These are phyloP conservation scores for Neonectria hederae DNA, from an alignment of 2,329 filamentous ascomycete genomes.

Conservation along the genomic window DNA sequence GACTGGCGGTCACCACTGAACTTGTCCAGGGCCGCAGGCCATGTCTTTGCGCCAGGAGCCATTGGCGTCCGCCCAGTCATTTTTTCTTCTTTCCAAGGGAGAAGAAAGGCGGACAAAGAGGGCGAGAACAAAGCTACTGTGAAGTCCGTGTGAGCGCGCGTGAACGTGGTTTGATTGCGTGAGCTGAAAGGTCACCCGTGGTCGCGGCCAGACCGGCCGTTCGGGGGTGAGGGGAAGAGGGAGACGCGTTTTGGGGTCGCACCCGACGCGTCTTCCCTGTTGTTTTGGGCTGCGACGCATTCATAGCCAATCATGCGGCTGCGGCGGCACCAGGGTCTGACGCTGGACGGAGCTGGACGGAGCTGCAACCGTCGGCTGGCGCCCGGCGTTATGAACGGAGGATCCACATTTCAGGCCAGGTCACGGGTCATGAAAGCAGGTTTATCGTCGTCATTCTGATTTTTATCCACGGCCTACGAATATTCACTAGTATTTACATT, in stretches of 20 bases:
- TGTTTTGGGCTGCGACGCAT: conserved; percentile 12
- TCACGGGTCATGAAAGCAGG: neutral
- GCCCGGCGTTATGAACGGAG: conserved; percentile 22
- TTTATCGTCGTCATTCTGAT: neutral
- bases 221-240: neutral
- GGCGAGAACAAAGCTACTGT: neutral
- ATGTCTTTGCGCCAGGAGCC: conserved; percentile 10
- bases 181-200: conserved; percentile 10
- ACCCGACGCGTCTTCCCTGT: conserved; percentile 5
- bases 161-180: neutral
- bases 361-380: conserved; percentile 15
- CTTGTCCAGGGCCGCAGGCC: conserved; percentile 4
- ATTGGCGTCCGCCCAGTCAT: neutral
- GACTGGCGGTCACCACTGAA: conserved; percentile 7
- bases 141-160: neutral
- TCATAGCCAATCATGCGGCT: conserved; percentile 13
- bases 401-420: conserved; percentile 4
- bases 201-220: conserved; percentile 9
- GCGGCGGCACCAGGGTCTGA: conserved; percentile 10
- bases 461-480: neutral
- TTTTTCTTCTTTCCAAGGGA: neutral
- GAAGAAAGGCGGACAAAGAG: neutral
- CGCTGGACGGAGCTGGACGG: conserved; percentile 15
- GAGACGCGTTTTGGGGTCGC: conserved; percentile 16
- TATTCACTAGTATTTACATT: neutral